Percentiles rank a stretch among this genome's conserved stretches.
Conservation (phyloP, 495 filamentous ascomycete genomes). For the Penicillium herquei region DNA sequence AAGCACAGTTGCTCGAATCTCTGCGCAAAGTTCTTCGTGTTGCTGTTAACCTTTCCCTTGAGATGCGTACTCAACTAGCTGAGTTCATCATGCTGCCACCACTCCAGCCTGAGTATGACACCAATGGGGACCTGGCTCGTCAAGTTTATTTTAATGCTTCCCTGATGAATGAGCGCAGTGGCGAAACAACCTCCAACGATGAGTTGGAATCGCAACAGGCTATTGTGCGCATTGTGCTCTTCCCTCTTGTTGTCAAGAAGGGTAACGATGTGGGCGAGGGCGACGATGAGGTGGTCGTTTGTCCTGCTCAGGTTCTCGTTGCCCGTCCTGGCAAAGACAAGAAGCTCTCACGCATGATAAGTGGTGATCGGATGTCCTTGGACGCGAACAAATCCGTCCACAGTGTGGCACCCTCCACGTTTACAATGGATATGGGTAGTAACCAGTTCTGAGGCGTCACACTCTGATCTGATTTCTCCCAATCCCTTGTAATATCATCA, state of each 20-base stretch:
- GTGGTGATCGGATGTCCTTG: conserved; percentile 47
- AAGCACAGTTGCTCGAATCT: conserved; percentile 70
- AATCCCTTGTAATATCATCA: conserved; percentile 1
- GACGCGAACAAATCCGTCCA: conserved; percentile 41
- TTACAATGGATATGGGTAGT: conserved; percentile 46
- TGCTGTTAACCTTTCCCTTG: conserved; percentile 83
- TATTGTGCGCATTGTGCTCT: conserved; percentile 84
- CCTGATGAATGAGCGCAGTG: conserved; percentile 89
- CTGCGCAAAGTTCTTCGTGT: conserved; percentile 78
- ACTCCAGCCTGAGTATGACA: conserved; percentile 92
- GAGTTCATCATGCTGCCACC: conserved; percentile 98
- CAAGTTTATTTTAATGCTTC: conserved; percentile 84
- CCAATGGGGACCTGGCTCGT: conserved; percentile 79
- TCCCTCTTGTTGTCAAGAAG: conserved; percentile 92
- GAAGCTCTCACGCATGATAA: conserved; percentile 38
- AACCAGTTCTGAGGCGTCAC: conserved; percentile 52
- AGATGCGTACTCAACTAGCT: conserved; percentile 94
- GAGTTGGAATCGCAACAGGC: conserved; percentile 73
- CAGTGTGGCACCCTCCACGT: conserved; percentile 43
- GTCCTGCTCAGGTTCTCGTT: conserved; percentile 87
- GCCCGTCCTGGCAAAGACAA: conserved; percentile 46
- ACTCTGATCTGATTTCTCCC: conserved; percentile 27
- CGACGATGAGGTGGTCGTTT: conserved; percentile 90
- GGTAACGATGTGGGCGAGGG: conserved; percentile 82
- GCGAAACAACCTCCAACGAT: conserved; percentile 65